These are phyloP conservation scores for Fusarium guadeloupense DNA, from an alignment of 2,329 filamentous ascomycete genomes.

Conservation along the genomic window DNA sequence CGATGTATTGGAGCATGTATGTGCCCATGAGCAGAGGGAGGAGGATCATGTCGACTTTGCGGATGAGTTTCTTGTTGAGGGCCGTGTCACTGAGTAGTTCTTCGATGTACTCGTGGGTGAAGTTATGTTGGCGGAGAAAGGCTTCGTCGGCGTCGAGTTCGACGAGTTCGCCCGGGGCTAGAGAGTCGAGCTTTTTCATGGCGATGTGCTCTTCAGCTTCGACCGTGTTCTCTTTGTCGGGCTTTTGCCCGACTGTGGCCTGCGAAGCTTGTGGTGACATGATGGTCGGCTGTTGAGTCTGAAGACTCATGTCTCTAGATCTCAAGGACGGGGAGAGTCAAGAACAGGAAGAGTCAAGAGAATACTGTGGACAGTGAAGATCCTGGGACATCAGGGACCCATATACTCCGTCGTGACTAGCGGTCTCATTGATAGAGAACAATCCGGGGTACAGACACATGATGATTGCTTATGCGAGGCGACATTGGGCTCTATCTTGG, in stretches of 20 bases:
- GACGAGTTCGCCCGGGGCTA: slow-evolving; percentile 27
- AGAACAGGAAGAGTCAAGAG: neutral
- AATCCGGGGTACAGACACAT: neutral
- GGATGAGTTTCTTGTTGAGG: slow-evolving; percentile 33
- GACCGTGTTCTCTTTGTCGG: neutral
- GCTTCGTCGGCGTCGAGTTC: slow-evolving; percentile 27
- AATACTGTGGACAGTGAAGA: no score
- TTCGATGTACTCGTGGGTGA: slow-evolving; percentile 31
- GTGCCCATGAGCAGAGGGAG: slow-evolving; percentile 61
- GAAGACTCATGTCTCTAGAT: neutral
- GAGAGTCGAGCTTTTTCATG: slow-evolving; percentile 25
- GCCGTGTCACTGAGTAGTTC: slow-evolving; percentile 24
- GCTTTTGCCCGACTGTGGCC: neutral
- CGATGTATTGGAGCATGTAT: slow-evolving; percentile 63
- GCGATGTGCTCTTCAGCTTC: slow-evolving; percentile 27
- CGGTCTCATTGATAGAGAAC: neutral
- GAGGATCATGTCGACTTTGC: slow-evolving; percentile 59
- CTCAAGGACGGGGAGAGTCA: neutral
- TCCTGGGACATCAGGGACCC: neutral
- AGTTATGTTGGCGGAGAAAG: slow-evolving; percentile 37
- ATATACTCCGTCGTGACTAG: neutral
- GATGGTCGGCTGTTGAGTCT: neutral
- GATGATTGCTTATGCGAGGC: neutral
- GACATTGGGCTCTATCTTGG: neutral
- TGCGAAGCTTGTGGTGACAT: slow-evolving; percentile 8